A percentile compares a stretch with the other conserved stretches of the same genome.
Conservation (phyloP, 2,329 filamentous ascomycete genomes). For the Fusarium circinatum region DNA sequence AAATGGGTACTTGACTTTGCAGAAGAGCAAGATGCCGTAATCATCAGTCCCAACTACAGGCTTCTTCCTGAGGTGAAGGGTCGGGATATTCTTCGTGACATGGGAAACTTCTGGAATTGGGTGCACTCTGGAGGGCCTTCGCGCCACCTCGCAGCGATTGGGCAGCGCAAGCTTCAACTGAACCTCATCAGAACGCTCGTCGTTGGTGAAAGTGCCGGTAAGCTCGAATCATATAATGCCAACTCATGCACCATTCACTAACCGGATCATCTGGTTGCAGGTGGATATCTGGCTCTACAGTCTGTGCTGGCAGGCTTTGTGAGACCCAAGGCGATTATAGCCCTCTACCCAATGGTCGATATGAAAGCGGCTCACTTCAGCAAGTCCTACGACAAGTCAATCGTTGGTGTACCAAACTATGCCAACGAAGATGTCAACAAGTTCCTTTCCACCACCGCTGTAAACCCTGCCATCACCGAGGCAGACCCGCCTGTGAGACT, state of each 20-base stretch:
- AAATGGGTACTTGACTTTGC: not conserved
- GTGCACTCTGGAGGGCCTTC: not conserved
- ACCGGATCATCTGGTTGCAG: not conserved
- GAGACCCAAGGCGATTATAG: not conserved
- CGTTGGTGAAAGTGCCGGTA: not conserved
- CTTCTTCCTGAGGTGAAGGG: not conserved
- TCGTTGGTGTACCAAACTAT: not conserved
- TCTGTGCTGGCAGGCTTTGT: not conserved
- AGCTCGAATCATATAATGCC: not conserved
- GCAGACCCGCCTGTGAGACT: not conserved
- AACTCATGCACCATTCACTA: not conserved
- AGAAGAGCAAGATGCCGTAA: not conserved
- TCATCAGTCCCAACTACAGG: not conserved
- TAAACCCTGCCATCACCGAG: not conserved
- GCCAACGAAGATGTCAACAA: not conserved
- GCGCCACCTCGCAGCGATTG: rapidly evolving
- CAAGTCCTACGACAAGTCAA: not conserved
- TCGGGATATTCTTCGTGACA: not conserved
- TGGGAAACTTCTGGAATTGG: not conserved
- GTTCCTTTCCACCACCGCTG: not conserved
- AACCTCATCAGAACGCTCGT: rapidly evolving
- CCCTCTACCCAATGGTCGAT: not conserved
- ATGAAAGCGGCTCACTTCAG: not conserved
- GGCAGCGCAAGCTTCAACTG: not conserved
- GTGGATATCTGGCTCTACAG: not conserved